Evolutionary conservation across 2,329 filamentous ascomycete genomes (phyloP), one percentile per base, ranked within the genome.

Genomic region (Botryotinia calthae): DNA sequence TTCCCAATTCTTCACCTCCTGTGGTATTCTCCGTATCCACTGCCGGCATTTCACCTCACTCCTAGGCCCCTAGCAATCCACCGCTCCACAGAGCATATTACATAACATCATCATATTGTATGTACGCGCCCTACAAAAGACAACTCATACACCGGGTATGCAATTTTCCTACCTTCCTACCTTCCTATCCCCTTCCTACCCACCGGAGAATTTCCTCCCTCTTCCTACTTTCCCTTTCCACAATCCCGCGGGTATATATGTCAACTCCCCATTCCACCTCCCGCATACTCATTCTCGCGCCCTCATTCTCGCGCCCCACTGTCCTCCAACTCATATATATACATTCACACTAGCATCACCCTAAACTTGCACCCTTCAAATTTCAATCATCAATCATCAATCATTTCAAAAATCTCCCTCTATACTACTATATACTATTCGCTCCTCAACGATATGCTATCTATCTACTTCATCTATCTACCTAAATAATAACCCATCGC

Each of bases 401-500:
- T 18, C 14, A 9, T 28, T 18, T 28, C 51, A 51, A 48, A 46
- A n/a, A n/a, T 44, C 12, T 66, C 64, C 22, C 46, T 66, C 64
- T 66, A 28, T 54, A 40, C 64, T 28, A 40, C 22, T 66, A 54
- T 66, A 14, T 66, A 40, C 64, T 40, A 54, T 66, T 51, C 64
- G 18, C 34, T 34, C 31, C 3, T 44, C 22, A 51, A 42, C 64
- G 40, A 66, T 66, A 54, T 54, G 46, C 64, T 54, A 66, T 40
- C 46, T 66, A 66, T 66, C 64, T 66, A 66, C 64, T 34, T 25
- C 37, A 66, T 66, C 64, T 66, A 66, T 28, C 64, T 66, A 66
- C 34, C 44, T 40, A 66, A n/a, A 34, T 37, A 31, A 66, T 48
- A 40, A 37, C 16, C 51, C 51, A 18, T 56, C n/a, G 51, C n/a